These are phyloP conservation scores for Smithsoniella earleae DNA, from an alignment of 163 green algal genomes.

Conservation along the genomic window DNA sequence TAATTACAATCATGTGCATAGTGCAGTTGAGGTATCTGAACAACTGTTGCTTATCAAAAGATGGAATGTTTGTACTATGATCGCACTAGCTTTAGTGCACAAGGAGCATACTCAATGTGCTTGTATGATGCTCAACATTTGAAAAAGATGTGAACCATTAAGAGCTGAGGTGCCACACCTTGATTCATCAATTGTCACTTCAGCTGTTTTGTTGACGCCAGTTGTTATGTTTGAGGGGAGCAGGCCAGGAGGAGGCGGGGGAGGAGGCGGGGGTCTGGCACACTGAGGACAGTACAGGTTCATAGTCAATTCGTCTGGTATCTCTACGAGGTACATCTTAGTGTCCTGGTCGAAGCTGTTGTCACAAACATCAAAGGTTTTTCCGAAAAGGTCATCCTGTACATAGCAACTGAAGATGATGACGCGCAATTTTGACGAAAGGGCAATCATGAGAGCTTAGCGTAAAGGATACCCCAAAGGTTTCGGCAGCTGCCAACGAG, in stretches of 20 bases:
- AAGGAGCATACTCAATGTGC: no score
- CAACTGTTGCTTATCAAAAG: no score
- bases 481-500: no score
- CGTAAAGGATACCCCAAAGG: no score
- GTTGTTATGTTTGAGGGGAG: background rate
- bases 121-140: no score
- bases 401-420: background rate
- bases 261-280: background rate
- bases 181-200: background rate
- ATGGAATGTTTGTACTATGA: no score
- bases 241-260: background rate
- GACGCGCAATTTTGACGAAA: background rate
- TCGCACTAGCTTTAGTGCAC: no score
- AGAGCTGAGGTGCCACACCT: no score
- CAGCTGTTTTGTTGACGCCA: background rate
- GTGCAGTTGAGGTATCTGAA: no score
- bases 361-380: background rate
- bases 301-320: background rate
- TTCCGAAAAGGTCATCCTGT: conserved; percentile 27
- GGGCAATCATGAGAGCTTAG: background rate
- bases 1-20: no score
- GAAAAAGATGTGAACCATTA: no score
- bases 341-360: background rate
- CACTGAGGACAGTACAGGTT: conserved; percentile 21
- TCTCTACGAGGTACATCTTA: background rate